Evolutionary conservation across 371 early-diverging fungal genomes (phyloP).

Genomic region (Actinomucor elegans): DNA sequence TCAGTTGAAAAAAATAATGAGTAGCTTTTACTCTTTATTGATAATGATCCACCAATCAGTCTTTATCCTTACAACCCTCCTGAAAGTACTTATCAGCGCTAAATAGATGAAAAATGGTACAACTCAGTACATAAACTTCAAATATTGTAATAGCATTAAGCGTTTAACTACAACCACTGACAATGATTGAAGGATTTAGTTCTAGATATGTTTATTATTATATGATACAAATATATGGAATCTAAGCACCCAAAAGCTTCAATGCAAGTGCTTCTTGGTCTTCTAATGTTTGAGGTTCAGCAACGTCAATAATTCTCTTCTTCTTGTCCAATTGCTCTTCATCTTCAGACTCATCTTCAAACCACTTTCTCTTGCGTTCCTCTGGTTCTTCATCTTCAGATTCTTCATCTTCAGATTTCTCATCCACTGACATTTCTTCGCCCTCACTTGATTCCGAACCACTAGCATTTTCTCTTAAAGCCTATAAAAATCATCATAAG

Average conservation of each 20-base stretch:
- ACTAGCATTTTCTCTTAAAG: constrained; percentile 14
- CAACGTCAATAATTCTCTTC: constrained; percentile 59
- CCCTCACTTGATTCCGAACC: constrained; percentile 13
- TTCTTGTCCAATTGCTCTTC: constrained; percentile 49
- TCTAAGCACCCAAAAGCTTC: constrained; percentile 19
- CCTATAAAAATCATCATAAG: constrained; percentile 11
- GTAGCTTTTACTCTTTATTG: too few species aligned
- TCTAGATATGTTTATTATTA: constrained; percentile 10
- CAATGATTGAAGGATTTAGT: not conserved
- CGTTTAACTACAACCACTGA: not conserved
- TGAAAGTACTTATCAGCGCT: too few species aligned
- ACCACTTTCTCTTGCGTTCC: constrained; percentile 42
- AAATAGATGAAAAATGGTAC: too few species aligned
- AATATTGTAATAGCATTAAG: too few species aligned
- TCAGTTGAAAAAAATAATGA: too few species aligned
- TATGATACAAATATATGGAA: not conserved
- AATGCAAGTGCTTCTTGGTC: constrained; percentile 35
- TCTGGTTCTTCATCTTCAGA: constrained; percentile 29
- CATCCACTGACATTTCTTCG: constrained; percentile 24
- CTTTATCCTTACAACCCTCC: too few species aligned
- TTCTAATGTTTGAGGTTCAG: constrained; percentile 62
- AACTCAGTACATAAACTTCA: too few species aligned
- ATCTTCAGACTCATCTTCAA: constrained; percentile 28
- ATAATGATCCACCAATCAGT: too few species aligned
- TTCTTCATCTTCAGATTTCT: constrained; percentile 25